These are phyloP conservation scores for Delphinella strobiligena DNA, from an alignment of 2,329 filamentous ascomycete genomes.

Conservation along the genomic window DNA sequence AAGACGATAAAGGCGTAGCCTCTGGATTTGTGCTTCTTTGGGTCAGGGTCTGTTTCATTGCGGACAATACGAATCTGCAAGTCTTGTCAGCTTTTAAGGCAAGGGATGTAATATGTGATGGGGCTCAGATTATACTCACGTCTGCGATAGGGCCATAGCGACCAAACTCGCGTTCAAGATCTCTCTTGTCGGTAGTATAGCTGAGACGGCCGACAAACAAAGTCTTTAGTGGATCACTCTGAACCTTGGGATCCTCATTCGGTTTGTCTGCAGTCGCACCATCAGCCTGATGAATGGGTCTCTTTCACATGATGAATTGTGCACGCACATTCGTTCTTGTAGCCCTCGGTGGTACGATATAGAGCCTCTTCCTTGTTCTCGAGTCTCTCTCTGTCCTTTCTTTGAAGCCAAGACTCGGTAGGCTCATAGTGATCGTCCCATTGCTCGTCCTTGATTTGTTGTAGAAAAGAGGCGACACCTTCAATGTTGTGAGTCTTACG, in stretches of 20 bases:
- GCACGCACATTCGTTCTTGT: conserved; percentile 31
- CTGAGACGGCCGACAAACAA: conserved; percentile 82
- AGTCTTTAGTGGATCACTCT: conserved; percentile 90
- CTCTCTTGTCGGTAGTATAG: conserved; percentile 79
- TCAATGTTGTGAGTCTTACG: conserved; percentile 61
- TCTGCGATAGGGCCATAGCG: conserved; percentile 90
- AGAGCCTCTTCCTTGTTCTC: conserved; percentile 65
- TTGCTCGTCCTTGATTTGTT: conserved; percentile 64
- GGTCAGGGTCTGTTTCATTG: conserved; percentile 28
- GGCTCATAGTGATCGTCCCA: conserved; percentile 64
- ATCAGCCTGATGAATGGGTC: no score
- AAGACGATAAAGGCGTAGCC: conserved; percentile 97
- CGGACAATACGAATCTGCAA: conserved; percentile 73
- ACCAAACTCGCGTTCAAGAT: conserved; percentile 86
- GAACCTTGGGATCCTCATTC: conserved; percentile 70
- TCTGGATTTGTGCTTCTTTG: conserved; percentile 51
- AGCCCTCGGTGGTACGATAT: conserved; percentile 50
- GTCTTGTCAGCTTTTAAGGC: conserved; percentile 8
- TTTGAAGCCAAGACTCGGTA: conserved; percentile 88
- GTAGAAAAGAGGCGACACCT: conserved; percentile 64
- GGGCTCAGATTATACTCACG: conserved; percentile 39
- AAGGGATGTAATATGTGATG: conserved; percentile 5
- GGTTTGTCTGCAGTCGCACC: conserved; percentile 60
- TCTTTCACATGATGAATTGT: no score
- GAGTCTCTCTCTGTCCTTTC: conserved; percentile 66